phyloP scores from a whole-genome alignment of 2,329 filamentous ascomycete species.

The Ilyonectria sp. region DNA sequence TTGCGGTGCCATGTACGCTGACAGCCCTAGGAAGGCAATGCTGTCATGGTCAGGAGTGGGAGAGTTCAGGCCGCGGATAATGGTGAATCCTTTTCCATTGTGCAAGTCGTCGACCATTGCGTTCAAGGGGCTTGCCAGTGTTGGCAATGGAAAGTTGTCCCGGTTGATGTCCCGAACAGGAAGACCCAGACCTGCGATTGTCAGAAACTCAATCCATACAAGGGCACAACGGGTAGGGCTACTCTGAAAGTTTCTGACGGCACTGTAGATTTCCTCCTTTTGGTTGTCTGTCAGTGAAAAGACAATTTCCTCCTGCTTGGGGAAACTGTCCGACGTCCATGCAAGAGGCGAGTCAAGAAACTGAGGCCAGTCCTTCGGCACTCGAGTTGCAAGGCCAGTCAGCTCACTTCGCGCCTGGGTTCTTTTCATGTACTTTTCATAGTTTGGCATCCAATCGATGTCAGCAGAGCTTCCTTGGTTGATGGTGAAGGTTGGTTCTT shows the following conservation, averaged over 20 bases:
- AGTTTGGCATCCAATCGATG: slow-evolving; percentile 19
- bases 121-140: background rate
- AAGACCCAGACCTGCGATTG: background rate
- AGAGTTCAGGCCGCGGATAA: background rate
- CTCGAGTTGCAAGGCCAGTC: background rate
- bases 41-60: background rate
- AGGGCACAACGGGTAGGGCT: background rate
- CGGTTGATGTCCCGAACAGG: background rate
- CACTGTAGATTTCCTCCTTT: background rate
- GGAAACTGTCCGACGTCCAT: background rate
- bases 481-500: background rate
- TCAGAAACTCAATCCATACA: background rate
- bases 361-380: background rate
- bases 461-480: slow-evolving; percentile 7
- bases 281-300: background rate
- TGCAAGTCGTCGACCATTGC: background rate
- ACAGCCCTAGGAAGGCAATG: background rate
- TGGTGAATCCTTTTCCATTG: background rate
- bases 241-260: background rate
- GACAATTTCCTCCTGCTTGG: background rate
- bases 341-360: background rate
- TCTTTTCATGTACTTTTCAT: slow-evolving; percentile 17
- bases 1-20: background rate
- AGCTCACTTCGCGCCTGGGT: background rate
- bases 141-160: slow-evolving; percentile 1